Conservation (phyloP, 2,329 filamentous ascomycete genomes). For the Fusarium illudens region DNA sequence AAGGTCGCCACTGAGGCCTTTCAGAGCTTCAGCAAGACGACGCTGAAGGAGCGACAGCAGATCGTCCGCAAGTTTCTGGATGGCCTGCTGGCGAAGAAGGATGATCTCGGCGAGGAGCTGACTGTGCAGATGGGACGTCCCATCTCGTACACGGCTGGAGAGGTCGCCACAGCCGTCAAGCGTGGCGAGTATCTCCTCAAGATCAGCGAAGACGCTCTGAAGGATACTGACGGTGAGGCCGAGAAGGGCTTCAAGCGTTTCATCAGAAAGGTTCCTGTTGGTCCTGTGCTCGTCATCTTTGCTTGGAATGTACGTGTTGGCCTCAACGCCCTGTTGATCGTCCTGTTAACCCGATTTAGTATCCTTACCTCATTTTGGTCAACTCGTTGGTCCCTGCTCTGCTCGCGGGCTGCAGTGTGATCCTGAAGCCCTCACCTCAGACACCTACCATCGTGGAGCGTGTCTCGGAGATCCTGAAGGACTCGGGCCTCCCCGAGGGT, state of each 20-base stretch:
- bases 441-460: slow-evolving; percentile 93
- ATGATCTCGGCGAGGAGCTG: slow-evolving; percentile 83
- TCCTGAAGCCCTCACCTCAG: slow-evolving; percentile 94
- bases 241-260: slow-evolving; percentile 92
- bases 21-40: slow-evolving; percentile 76
- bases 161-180: slow-evolving; percentile 85
- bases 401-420: slow-evolving; percentile 87
- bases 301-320: slow-evolving; percentile 84
- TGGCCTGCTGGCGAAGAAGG: slow-evolving; percentile 73
- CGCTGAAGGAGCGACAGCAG: slow-evolving; percentile 76
- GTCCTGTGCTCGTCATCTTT: slow-evolving; percentile 88
- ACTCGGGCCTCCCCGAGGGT: slow-evolving; percentile 82
- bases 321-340: neutral
- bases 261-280: slow-evolving; percentile 87
- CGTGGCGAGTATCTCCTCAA: slow-evolving; percentile 86
- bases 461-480: slow-evolving; percentile 76
- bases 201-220: slow-evolving; percentile 79
- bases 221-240: slow-evolving; percentile 81
- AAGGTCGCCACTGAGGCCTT: slow-evolving; percentile 78
- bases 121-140: slow-evolving; percentile 96
- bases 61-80: slow-evolving; percentile 84
- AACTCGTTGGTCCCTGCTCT: slow-evolving; percentile 95
- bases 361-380: slow-evolving; percentile 91
- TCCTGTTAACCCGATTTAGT: slow-evolving; percentile 61
- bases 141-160: slow-evolving; percentile 84